These are phyloP conservation scores for Xerocomellus amylosporus DNA, from an alignment of 768 basidiomycete genomes.

Conservation along the genomic window DNA sequence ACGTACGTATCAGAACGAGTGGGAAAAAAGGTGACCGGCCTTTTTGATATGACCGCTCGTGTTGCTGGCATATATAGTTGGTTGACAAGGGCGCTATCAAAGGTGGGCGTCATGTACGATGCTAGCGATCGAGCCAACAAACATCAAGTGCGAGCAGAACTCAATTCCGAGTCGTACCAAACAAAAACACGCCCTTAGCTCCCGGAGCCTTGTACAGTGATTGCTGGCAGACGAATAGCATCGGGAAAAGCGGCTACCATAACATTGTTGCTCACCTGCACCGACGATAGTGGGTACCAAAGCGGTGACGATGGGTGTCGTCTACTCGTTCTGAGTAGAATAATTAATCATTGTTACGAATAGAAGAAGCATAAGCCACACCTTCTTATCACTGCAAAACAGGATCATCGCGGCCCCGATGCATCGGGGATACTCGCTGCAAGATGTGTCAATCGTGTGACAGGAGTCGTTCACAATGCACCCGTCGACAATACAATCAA, in stretches of 20 bases:
- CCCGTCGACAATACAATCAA: constrained; percentile 56
- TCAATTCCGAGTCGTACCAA: constrained; percentile 38
- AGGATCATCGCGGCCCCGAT: constrained; percentile 48
- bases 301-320: constrained; percentile 58
- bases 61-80: constrained; percentile 61
- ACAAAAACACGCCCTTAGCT: constrained; percentile 50
- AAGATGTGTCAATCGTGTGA: neutral
- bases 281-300: constrained; percentile 59
- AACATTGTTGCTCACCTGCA: constrained; percentile 35
- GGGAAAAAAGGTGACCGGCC: constrained; percentile 18
- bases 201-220: too few species aligned
- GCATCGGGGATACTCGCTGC: constrained; percentile 64
- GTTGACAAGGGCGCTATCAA: constrained; percentile 59
- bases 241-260: neutral
- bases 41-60: constrained; percentile 68
- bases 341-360: neutral
- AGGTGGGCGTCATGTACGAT: constrained; percentile 51
- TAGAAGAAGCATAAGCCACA: constrained; percentile 14
- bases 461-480: too few species aligned
- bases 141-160: neutral
- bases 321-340: constrained; percentile 47
- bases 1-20: neutral
- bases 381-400: constrained; percentile 60
- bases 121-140: constrained; percentile 31
- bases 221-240: constrained; percentile 28